Conservation (phyloP, 1,139 yeast genomes). For the Hyphopichia wangnamkhiaoensis region DNA sequence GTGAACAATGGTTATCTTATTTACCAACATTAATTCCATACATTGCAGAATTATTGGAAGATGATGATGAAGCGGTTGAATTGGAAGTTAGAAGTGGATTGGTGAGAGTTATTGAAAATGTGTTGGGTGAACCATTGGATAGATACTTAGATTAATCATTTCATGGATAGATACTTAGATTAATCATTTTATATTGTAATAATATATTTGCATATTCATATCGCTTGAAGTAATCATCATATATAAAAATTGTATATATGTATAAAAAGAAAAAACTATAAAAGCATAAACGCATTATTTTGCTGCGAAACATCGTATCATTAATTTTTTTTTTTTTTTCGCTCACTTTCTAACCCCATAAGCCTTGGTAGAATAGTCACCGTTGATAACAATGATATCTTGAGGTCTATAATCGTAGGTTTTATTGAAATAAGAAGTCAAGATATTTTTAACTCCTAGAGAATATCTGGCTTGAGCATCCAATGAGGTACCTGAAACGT, state of each 20-base stretch:
- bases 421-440: slow-evolving; percentile 61
- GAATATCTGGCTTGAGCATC: slow-evolving; percentile 82
- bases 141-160: slow-evolving; percentile 70
- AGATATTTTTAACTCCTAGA: slow-evolving; percentile 64
- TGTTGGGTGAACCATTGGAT: slow-evolving; percentile 92
- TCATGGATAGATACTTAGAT: slow-evolving; percentile 84
- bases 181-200: too few relatives aligned
- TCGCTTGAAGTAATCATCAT: too few relatives aligned
- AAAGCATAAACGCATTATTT: too few relatives aligned
- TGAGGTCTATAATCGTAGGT: slow-evolving; percentile 69
- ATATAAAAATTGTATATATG: not conserved
- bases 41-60: slow-evolving; percentile 92
- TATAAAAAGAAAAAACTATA: slow-evolving; percentile 2
- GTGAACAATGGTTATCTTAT: slow-evolving; percentile 90
- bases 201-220: too few relatives aligned
- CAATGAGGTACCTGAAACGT: slow-evolving; percentile 74
- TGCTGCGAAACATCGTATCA: too few relatives aligned
- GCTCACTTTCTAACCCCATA: slow-evolving; percentile 53
- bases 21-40: slow-evolving; percentile 94
- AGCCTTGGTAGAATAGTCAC: slow-evolving; percentile 72
- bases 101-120: slow-evolving; percentile 87
- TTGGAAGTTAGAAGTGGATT: slow-evolving; percentile 89
- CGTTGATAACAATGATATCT: slow-evolving; percentile 71
- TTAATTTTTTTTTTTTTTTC: not conserved
- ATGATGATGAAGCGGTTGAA: slow-evolving; percentile 93